phyloP scores from a whole-genome alignment of 805 yeast genomes.

The Cyberlindnera americana region DNA sequence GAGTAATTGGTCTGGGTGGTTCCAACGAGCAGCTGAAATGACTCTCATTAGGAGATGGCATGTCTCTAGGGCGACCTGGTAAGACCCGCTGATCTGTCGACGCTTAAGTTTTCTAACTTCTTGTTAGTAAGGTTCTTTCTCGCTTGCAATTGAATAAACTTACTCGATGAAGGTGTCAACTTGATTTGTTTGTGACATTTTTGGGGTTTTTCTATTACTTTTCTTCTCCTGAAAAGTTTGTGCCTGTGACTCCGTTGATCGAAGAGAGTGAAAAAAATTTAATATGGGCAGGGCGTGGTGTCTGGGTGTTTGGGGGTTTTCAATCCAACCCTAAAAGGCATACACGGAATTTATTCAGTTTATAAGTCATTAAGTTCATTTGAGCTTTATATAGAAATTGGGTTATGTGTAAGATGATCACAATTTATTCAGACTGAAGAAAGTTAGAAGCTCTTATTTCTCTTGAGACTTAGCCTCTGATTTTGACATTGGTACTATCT shows the following conservation, averaged over 20 bases:
- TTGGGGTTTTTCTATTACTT: too few species aligned
- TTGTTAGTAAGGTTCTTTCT: too few species aligned
- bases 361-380: too few species aligned
- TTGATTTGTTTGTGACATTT: constrained; percentile 25
- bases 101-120: constrained; percentile 57
- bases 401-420: too few species aligned
- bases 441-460: neutral
- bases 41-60: constrained; percentile 85
- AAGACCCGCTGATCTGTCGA: constrained; percentile 79
- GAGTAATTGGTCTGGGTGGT: constrained; percentile 68
- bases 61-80: constrained; percentile 78
- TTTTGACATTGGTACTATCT: neutral
- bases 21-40: constrained; percentile 87
- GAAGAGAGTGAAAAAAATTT: constrained; percentile 2
- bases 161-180: constrained; percentile 42
- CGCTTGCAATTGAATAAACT: too few species aligned
- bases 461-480: neutral
- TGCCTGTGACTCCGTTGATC: neutral
- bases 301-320: too few species aligned
- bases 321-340: too few species aligned
- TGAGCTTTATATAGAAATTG: too few species aligned
- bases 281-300: neutral
- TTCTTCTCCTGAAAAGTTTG: neutral
- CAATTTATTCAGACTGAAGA: neutral
- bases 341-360: too few species aligned